Base-by-base conservation (phyloP, 176 grass and related monocot genomes). In the Triticum timopheevii region DNA sequence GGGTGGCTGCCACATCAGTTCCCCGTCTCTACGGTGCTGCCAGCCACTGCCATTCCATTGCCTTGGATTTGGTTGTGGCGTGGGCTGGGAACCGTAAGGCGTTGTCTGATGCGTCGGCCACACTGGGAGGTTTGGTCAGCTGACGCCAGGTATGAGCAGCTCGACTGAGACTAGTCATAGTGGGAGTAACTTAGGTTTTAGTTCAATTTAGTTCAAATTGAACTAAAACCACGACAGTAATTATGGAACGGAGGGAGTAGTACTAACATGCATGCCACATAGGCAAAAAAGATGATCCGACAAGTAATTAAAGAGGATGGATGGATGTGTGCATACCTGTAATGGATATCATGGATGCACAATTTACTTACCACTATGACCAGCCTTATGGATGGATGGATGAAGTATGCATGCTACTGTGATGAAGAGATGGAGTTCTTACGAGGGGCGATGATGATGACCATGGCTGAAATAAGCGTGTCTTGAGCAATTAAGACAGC, bases 391-490 rank as follows among this genome's bases (percentile, higher is more conserved):
- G 44, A 45, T 42, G 39, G 39, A 42, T 42, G 39, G 39, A 40
- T 44, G 42, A 3, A 45, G 42, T 44, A 44, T 13, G 44, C 44
- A 4, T 45, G 44, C 44, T 45, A 45, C 44, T 45, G 3, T 45
- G 44, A 45, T 45, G 44, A 45, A 45, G 44, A 45, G 44, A 45
- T 45, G 44, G 44, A 45, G 44, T 45, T 45, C 44, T 45, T 45
- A 45, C 44, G 11, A 45, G 44, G 27, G 85, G 79, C 69, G 8
- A 87, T 82, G 86, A 82, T 45, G 61, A 49, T 80, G 7, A 74
- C 78, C 4, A n/a, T 54, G 50, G 12, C 69, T 27, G 22, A 75
- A n/a, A 44, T 25, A 31, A 81, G 56, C 13, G 22, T 27, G 39
- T 31, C 42, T 73, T 73, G 39, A 65, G 68, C 28, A 72, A 80